phyloP scores from a whole-genome alignment of 331 rosid species.

The Saraca asoca region DNA sequence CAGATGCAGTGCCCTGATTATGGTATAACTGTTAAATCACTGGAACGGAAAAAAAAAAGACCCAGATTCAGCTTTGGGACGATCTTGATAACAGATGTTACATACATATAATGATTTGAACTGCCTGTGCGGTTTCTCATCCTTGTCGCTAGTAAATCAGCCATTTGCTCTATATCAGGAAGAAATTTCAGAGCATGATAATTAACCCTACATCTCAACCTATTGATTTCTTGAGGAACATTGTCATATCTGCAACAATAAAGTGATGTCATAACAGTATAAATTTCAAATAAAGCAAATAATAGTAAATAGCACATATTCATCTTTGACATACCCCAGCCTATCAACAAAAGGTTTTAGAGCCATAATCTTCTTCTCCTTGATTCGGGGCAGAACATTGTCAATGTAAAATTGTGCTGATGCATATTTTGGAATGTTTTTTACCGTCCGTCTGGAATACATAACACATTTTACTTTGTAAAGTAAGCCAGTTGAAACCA shows the following conservation, averaged over 20 bases:
- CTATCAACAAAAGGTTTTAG: conserved; percentile 98
- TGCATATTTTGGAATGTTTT: conserved; percentile 98
- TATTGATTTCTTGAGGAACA: conserved; percentile 93
- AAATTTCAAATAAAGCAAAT: conserved; percentile 23
- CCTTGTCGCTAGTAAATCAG: conserved; percentile 86
- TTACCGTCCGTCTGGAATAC: conserved; percentile 84
- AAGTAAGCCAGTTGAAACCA: conserved; percentile 38
- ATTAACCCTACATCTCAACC: conserved; percentile 97
- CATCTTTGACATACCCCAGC: conserved; percentile 75
- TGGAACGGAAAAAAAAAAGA: conserved; percentile 26
- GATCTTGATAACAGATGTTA: conserved; percentile 31
- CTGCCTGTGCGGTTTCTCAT: conserved; percentile 96
- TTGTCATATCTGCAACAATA: conserved; percentile 88
- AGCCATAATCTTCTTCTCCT: conserved; percentile 99
- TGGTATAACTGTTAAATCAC: conserved; percentile 42
- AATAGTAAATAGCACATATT: conserved; percentile 17
- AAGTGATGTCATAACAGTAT: conserved; percentile 26
- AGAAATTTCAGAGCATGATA: conserved; percentile 99
- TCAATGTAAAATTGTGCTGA: conserved; percentile 95
- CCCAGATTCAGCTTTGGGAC: conserved; percentile 30
- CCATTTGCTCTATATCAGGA: conserved; percentile 96
- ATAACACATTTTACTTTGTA: conserved; percentile 35
- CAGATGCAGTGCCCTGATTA: conserved; percentile 95
- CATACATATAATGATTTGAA: conserved; percentile 95
- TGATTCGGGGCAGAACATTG: conserved; percentile 95